Conservation (phyloP, 2,329 filamentous ascomycete genomes). For the Ophiostoma pallidulum region DNA sequence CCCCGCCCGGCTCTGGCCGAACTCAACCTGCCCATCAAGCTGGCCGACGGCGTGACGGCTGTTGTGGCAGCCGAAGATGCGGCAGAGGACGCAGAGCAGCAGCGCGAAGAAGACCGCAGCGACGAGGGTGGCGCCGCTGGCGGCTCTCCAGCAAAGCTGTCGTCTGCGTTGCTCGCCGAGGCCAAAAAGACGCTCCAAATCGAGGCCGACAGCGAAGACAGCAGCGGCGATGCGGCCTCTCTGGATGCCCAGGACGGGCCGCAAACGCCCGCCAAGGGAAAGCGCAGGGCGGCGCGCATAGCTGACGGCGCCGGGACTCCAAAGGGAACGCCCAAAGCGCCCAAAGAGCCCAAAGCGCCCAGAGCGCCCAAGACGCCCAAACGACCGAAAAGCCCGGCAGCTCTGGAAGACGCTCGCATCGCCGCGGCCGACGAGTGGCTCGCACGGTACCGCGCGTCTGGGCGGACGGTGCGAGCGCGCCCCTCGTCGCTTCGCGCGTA, state of each 20-base stretch:
- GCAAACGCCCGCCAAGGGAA: conserved; percentile 1
- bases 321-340: not conserved
- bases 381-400: conserved; percentile 7
- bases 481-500: conserved; percentile 45
- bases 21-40: conserved; percentile 51
- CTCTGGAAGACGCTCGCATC: conserved; percentile 32
- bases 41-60: conserved; percentile 35
- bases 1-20: conserved; percentile 62
- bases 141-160: conserved; percentile 7
- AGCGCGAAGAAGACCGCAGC: not conserved
- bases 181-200: conserved; percentile 19
- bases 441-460: conserved; percentile 25
- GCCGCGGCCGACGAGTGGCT: conserved; percentile 33
- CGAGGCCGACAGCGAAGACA: conserved; percentile 16
- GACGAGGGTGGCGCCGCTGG: no score
- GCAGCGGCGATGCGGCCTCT: no score
- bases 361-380: conserved; percentile 5
- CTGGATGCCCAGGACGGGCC: not conserved
- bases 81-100: conserved; percentile 20
- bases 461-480: conserved; percentile 16
- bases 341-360: not conserved
- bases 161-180: conserved; percentile 15
- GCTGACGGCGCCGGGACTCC: no score
- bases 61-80: conserved; percentile 22
- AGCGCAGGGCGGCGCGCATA: no score